Base-by-base conservation (phyloP, 805 yeast species). In the Lachancea waltii region DNA sequence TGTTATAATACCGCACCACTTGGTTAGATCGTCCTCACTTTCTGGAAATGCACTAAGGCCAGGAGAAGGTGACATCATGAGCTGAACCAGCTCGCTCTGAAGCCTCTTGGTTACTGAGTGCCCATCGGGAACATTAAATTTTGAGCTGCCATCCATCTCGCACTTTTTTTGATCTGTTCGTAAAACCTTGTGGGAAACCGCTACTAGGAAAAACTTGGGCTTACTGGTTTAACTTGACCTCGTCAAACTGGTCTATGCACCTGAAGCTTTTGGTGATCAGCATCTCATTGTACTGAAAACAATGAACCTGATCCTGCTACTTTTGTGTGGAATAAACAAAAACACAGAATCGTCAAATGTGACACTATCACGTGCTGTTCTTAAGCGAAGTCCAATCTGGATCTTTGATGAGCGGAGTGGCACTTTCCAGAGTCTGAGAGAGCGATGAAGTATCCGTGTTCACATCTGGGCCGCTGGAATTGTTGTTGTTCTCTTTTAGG, bases 1-100 rank as follows among this genome's bases (percentile, higher is more conserved):
- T 24, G 68, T 72, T 31, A 77, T 67, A 19, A 75, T 66, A 20
- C 78, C 82, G 1, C 70, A 69, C 83, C 83, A 77, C 35, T 60
- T 59, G 31, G 72, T 65, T 37, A 78, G 57, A 47, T 78, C 67
- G 7, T 72, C 56, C 46, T 75, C 79, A 14, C 70, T 60, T 32
- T 61, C 69, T 2, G 80, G 80, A 46, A 75, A 75, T 3, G 79
- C 78, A 23, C 72, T 63, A 20, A 75, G 58, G 2, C 79, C 79
- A 2, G 75, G 71, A 2, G 72, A 61, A 33, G 62, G 55, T 15
- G 69, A 58, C 69, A 69, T 69, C 67, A 73, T 71, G 23, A 73
- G 55, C 50, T 72, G 77, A 61, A 69, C 67, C 35, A 75, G 58
- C 54, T 74, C 78, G 42, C 62, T 68, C 43, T 70, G 77, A 19